These are phyloP conservation scores for Saturnispora serradocipensis DNA, from an alignment of 805 yeast genomes.

Conservation along the genomic window DNA sequence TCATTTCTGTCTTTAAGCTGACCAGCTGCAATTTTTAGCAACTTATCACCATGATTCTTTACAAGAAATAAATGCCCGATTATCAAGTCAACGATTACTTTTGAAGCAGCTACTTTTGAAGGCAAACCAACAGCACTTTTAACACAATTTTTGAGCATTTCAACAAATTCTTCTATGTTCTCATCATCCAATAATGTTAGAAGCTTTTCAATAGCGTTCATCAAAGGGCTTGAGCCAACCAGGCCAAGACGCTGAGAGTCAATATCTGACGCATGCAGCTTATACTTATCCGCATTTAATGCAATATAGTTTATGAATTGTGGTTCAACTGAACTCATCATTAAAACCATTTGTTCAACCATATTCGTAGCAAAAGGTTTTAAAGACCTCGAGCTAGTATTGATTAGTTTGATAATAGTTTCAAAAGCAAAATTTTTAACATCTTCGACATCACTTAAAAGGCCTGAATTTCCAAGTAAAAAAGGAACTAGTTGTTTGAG, in stretches of 20 bases:
- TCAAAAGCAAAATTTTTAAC: conserved; percentile 66
- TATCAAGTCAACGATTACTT: conserved; percentile 57
- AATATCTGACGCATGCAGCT: conserved; percentile 57
- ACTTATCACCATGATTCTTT: conserved; percentile 48
- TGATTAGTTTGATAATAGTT: conserved; percentile 63
- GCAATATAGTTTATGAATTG: conserved; percentile 80
- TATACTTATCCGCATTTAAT: conserved; percentile 82
- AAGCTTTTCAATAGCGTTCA: conserved; percentile 73
- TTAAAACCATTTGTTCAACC: conserved; percentile 54
- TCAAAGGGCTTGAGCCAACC: conserved; percentile 75
- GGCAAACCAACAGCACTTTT: conserved; percentile 79
- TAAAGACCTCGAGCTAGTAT: conserved; percentile 49
- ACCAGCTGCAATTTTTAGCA: conserved; percentile 46
- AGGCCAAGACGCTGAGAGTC: conserved; percentile 70
- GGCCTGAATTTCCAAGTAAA: conserved; percentile 67
- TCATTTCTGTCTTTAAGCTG: conserved; percentile 66
- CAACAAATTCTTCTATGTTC: conserved; percentile 40
- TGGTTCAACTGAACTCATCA: conserved; percentile 87
- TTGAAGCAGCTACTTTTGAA: conserved; percentile 78
- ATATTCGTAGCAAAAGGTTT: conserved; percentile 62
- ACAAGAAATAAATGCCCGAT: conserved; percentile 40
- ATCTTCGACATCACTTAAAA: conserved; percentile 80
- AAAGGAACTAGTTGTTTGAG: conserved; percentile 64
- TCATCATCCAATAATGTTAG: conserved; percentile 48
- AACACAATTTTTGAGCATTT: conserved; percentile 44